A percentile compares a stretch with the other conserved stretches of the same genome.
phyloP scores from a whole-genome alignment of 768 basidiomycete species.

The Trametopsis cervina region DNA sequence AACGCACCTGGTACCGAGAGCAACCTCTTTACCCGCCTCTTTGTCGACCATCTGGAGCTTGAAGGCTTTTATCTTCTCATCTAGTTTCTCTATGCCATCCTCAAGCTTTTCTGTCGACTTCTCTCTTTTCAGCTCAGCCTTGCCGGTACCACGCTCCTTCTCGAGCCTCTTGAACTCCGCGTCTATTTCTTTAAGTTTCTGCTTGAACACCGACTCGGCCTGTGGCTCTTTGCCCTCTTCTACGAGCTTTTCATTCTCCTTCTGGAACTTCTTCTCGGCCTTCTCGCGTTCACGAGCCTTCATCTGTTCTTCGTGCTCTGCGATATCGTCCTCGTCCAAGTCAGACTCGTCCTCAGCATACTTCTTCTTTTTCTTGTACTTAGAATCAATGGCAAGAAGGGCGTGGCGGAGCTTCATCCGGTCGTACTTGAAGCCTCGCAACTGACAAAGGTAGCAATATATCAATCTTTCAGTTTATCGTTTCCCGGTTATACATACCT shows the following conservation, averaged over 20 bases:
- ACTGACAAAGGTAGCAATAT: conserved; percentile 35
- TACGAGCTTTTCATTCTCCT: conserved; percentile 81
- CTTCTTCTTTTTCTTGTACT: conserved; percentile 75
- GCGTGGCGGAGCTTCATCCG: conserved; percentile 94
- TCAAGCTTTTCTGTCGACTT: conserved; percentile 72
- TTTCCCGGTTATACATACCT: conserved; percentile 42
- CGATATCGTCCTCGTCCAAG: conserved; percentile 89
- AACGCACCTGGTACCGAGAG: conserved; percentile 77
- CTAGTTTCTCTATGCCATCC: conserved; percentile 75
- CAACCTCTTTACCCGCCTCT: conserved; percentile 93
- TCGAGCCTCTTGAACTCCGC: conserved; percentile 68
- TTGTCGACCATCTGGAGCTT: conserved; percentile 88
- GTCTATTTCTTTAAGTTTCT: conserved; percentile 63
- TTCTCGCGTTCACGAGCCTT: conserved; percentile 84
- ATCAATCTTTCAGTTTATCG: neutral
- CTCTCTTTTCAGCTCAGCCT: conserved; percentile 60
- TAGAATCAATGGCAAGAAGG: conserved; percentile 70
- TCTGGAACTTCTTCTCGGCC: conserved; percentile 88
- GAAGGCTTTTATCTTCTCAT: conserved; percentile 78
- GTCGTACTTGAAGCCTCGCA: conserved; percentile 88
- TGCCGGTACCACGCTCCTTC: conserved; percentile 76
- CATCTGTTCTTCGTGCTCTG: conserved; percentile 67
- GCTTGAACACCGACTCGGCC: conserved; percentile 56
- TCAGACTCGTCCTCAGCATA: conserved; percentile 86
- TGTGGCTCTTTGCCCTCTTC: conserved; percentile 62